Evolutionary conservation across 768 basidiomycete genomes (phyloP), one percentile per base, ranked within the genome.

Genomic region (Mycena indigotica): DNA sequence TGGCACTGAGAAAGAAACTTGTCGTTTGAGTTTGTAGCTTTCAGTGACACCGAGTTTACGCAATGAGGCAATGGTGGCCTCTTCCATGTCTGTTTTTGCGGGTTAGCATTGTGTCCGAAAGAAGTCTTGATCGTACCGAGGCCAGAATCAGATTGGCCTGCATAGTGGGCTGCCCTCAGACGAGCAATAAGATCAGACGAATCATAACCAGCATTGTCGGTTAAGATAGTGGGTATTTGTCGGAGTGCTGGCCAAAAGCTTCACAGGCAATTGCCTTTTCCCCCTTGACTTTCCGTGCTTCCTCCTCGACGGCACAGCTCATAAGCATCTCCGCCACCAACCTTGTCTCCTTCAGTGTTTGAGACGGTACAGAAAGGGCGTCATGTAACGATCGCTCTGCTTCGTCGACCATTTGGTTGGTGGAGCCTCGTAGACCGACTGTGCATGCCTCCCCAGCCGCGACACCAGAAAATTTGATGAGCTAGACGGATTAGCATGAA

Each of bases 391-490:
- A 98, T 12, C 97, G 88, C 68, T 98, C 97, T 1, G 97, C 97
- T 72, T 99, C 97, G 66, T 98, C 97, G 25, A 99, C 89, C 96
- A 99, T 99, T 71, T 99, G 97, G 60, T 88, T 89, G 19, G 97
- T 98, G 35, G 95, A 97, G 16, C 97, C 97, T 32, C 97, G 91
- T 6, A 99, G 84, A 26, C 98, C 96, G 52, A 98, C 95, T 0
- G 97, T 99, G 72, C 97, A 98, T 21, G 97, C 97, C 73, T 96
- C 88, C 12, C 96, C 96, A n/a, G 96, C 95, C 15, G 95, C 95
- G 39, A 99, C 96, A 40, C 97, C 97, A 8, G 97, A 98, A 81
- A 99, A 99, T 77, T 98, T 99, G 79, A 98, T 97, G 61, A 99
- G 82, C 95, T 98, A 64, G 5, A 52, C 2, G 48, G 39, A 39